Base-by-base conservation (phyloP, 2,329 filamentous ascomycete genomes). In the Aspergillus novofumigatus region DNA sequence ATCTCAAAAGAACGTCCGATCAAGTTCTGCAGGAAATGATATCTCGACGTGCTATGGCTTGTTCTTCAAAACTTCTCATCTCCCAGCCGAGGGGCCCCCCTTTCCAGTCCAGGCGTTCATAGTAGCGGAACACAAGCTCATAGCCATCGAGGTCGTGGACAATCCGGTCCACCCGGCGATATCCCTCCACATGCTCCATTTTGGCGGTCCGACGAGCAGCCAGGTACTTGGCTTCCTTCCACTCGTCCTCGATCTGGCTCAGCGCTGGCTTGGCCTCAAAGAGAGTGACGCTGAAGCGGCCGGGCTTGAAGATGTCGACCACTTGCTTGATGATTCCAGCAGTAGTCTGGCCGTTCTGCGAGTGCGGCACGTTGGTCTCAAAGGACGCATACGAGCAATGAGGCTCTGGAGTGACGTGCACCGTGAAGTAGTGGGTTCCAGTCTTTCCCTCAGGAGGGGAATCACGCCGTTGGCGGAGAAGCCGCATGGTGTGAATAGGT, bases 61-160 rank as follows among this genome's bases (percentile, higher is more conserved):
- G 44, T 26, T 49, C 14, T 25, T 61, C 56, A 71, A 51, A 65
- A 65, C 20, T 51, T 59, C 57, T 70, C 67, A 74, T 87, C 85
- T 41, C 85, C 85, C 69, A 88, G 72, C 67, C 85, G 78, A 49
- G 85, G 85, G 63, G 81, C 81, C 61, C 84, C 54, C 85, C 85
- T 72, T 83, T 83, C 84, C 84, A 97, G 67, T 89, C 93, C 64
- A 96, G 86, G 58, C 91, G 86, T 79, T 97, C 92, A 71, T 96
- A 99, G 81, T 95, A 97, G 58, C 93, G 86, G 79, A 99, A 99
- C 49, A 99, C 89, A 41, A 99, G 81, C 73, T 97, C 92, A 71
- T 99, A 99, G 53, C 95, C 94, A 70, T 99, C 93, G 67, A 99
- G 87, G 69, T 97, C 92, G 74, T 99, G 94, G 52, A 99, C 91